Base-by-base conservation (phyloP, 2,329 filamentous ascomycete species). In the Diaporthe sp. region DNA sequence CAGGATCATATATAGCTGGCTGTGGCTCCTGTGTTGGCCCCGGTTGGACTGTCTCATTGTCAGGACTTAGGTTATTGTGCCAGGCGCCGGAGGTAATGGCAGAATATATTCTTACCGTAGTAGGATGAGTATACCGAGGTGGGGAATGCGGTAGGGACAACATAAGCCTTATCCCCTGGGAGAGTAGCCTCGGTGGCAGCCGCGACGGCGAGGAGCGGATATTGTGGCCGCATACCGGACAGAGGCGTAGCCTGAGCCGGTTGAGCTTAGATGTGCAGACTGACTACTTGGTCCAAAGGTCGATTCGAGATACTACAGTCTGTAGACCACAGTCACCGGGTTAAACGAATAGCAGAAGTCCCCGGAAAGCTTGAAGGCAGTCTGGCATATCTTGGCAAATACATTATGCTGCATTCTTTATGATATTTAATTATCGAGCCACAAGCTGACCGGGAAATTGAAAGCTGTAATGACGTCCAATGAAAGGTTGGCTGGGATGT, bases 41-140 rank as follows among this genome's bases (percentile, higher is more conserved):
- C 1, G 81, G 78, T 35, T 77, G 78, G 58, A 82, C 80, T 82
- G 68, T 50, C 25, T 52, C 3, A 61, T 10, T 47, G 42, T 73
- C 25, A 73, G 70, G n/a, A 42, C n/a, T 33, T 19, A 10, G 4
- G 22, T 47, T 19, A 7, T 38, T 33, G 13, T n/a, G 25, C 58
- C 22, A 54, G 4, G 10, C 33, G 17, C 30, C 19, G 30, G 35
- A 9, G 45, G 33, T 2, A n/a, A 17, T 15, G 45, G 64, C 17
- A 30, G 58, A 1, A 67, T 47, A 67, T 47, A 33, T 19, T 75
- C 28, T 84, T 82, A 72, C 85, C 80, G 77, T 87, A 87, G 78
- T 89, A 90, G 71, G 83, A 88, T 38, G 85, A 83, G 78, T 88
- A 89, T 12, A 84, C 85, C 6, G 84, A 84, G 0, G 87, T 88